A percentile compares a stretch with the other conserved stretches of the same genome.
Conservation (phyloP, 2,329 filamentous ascomycete species). For the Aureobasidium subglaciale region DNA sequence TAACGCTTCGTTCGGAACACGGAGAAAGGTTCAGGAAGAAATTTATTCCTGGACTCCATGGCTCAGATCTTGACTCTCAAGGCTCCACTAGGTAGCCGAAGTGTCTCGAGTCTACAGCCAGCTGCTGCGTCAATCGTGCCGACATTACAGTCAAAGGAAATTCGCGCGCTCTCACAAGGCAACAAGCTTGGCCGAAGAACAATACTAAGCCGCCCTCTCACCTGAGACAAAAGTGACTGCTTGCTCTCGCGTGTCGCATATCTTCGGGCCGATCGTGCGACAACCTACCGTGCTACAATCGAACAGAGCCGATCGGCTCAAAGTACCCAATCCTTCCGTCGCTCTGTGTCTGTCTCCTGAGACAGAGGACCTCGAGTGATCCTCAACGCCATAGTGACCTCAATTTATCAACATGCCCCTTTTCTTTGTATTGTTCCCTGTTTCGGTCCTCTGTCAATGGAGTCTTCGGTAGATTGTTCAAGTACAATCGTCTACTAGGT, state of each 20-base stretch:
- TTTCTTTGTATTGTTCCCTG: constrained; percentile 10
- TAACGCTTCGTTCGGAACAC: too few species aligned
- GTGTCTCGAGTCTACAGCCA: too few species aligned
- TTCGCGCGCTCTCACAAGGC: too few species aligned
- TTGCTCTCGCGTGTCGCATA: not conserved
- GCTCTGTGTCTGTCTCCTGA: not conserved
- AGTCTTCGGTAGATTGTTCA: not conserved
- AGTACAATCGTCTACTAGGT: not conserved
- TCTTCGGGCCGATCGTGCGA: too few species aligned
- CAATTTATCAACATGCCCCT: not conserved
- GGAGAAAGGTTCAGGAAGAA: too few species aligned
- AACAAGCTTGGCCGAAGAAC: constrained; percentile 14
- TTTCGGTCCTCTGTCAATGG: not conserved
- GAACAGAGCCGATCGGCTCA: not conserved
- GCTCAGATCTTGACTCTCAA: too few species aligned
- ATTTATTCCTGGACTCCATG: too few species aligned
- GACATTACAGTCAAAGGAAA: too few species aligned
- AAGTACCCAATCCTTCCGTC: not conserved
- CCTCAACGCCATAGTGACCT: not conserved
- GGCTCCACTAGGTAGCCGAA: too few species aligned
- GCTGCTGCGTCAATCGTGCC: too few species aligned
- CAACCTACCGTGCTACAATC: too few species aligned
- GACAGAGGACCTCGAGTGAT: not conserved
- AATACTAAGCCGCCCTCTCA: constrained; percentile 16
- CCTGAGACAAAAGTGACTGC: not conserved